Conservation (phyloP, 192 early-diverging fungal species). For the Coemansia sp. region DNA sequence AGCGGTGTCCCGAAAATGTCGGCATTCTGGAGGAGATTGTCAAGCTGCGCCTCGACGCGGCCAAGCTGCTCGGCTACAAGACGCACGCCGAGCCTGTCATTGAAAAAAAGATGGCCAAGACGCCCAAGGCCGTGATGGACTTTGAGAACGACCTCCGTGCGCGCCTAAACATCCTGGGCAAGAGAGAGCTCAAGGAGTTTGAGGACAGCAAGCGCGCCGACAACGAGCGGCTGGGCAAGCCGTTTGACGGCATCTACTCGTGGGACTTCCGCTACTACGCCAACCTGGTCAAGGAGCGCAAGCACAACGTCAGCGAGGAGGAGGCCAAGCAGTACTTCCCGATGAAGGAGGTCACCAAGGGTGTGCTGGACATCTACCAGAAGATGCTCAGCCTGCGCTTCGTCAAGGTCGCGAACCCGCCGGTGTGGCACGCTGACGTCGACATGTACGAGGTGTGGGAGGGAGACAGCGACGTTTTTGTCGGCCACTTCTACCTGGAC, state of each 20-base stretch:
- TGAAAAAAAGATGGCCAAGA: conserved; percentile 84
- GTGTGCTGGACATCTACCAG: conserved; percentile 73
- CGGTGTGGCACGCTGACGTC: conserved; percentile 80
- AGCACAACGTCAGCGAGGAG: conserved; percentile 74
- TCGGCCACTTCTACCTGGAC: conserved; percentile 75
- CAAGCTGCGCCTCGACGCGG: conserved; percentile 52
- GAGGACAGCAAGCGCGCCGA: conserved; percentile 61
- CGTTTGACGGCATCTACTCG: conserved; percentile 60
- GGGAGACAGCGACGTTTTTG: conserved; percentile 54
- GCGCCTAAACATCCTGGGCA: conserved; percentile 56
- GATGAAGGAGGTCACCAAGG: conserved; percentile 59
- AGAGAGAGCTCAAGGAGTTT: conserved; percentile 59
- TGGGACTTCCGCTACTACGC: conserved; percentile 80
- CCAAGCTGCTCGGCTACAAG: conserved; percentile 64
- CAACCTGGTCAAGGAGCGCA: conserved; percentile 65
- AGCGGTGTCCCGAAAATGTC: conserved; percentile 60
- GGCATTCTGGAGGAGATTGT: conserved; percentile 58
- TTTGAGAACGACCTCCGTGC: conserved; percentile 63
- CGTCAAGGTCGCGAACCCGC: conserved; percentile 56
- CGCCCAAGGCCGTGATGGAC: conserved; percentile 55
- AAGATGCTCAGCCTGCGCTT: conserved; percentile 67
- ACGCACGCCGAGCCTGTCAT: conserved; percentile 69
- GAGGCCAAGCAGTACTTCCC: conserved; percentile 77
- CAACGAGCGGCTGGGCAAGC: conserved; percentile 43
- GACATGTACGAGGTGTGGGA: conserved; percentile 75